These are phyloP conservation scores for Aspergillus sp. DNA, from an alignment of 2,329 filamentous ascomycete genomes.

Conservation along the genomic window DNA sequence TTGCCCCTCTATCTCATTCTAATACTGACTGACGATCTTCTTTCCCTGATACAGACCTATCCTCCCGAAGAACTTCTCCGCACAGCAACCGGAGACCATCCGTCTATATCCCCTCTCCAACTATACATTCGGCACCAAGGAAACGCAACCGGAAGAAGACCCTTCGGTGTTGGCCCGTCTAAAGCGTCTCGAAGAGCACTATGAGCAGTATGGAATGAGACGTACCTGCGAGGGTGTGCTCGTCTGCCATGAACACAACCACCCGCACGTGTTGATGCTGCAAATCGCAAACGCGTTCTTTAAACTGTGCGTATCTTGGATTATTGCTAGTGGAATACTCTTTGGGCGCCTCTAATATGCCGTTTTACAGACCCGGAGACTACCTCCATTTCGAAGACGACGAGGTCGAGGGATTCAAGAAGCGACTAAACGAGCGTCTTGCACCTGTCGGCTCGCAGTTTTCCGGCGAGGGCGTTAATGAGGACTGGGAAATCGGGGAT, in stretches of 20 bases:
- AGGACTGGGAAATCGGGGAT: slow-evolving; percentile 92
- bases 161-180: slow-evolving; percentile 89
- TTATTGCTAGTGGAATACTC: too few species aligned
- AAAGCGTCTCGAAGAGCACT: slow-evolving; percentile 94
- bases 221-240: slow-evolving; percentile 95
- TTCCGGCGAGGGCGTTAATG: slow-evolving; percentile 79
- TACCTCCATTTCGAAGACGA: slow-evolving; percentile 84
- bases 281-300: slow-evolving; percentile 99
- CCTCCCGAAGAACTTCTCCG: slow-evolving; percentile 77
- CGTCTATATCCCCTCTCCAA: slow-evolving; percentile 92
- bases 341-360: background rate
- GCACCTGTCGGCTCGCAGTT: slow-evolving; percentile 83
- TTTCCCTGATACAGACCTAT: slow-evolving; percentile 52
- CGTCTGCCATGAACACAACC: slow-evolving; percentile 98
- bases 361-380: slow-evolving; percentile 69
- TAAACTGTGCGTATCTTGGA: slow-evolving; percentile 61
- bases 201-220: slow-evolving; percentile 86
- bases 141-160: slow-evolving; percentile 96
- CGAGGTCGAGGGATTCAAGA: slow-evolving; percentile 92
- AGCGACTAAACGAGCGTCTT: slow-evolving; percentile 83
- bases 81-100: slow-evolving; percentile 83
- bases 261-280: slow-evolving; percentile 96
- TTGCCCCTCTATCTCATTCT: background rate
- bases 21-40: slow-evolving; percentile 3
- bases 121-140: slow-evolving; percentile 98